Evolutionary conservation across 805 yeast genomes (phyloP).

Genomic region (Nakazawaea wickerhamii): DNA sequence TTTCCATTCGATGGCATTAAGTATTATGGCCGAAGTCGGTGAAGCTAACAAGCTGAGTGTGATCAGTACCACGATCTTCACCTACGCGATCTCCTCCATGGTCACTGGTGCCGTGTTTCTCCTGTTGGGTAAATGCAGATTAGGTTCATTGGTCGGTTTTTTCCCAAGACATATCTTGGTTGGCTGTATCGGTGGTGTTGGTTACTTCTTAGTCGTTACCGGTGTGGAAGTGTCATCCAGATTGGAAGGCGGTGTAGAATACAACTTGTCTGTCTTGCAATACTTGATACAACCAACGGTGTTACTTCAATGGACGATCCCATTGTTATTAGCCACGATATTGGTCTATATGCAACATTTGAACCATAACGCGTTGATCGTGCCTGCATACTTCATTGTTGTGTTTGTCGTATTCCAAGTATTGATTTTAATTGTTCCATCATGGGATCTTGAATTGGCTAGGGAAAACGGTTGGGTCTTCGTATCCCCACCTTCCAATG

Average conservation of each 20-base stretch:
- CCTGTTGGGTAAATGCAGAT: slow-evolving; percentile 65
- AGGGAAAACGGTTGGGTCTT: slow-evolving; percentile 85
- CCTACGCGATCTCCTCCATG: slow-evolving; percentile 78
- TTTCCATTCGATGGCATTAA: slow-evolving; percentile 88
- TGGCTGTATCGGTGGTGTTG: slow-evolving; percentile 98
- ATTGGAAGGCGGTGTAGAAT: slow-evolving; percentile 66
- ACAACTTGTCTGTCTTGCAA: slow-evolving; percentile 50
- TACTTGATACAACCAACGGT: slow-evolving; percentile 36
- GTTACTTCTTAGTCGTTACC: slow-evolving; percentile 83
- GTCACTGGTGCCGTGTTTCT: slow-evolving; percentile 83
- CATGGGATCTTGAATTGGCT: slow-evolving; percentile 53
- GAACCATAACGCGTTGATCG: slow-evolving; percentile 59
- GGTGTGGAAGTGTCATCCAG: slow-evolving; percentile 90
- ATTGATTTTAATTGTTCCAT: slow-evolving; percentile 59
- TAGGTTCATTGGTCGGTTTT: slow-evolving; percentile 88
- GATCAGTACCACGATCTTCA: slow-evolving; percentile 79
- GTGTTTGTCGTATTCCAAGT: slow-evolving; percentile 70
- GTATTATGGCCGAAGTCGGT: slow-evolving; percentile 55
- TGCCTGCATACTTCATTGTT: slow-evolving; percentile 73
- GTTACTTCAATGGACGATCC: slow-evolving; percentile 65
- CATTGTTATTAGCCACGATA: slow-evolving; percentile 55
- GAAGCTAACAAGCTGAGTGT: slow-evolving; percentile 43
- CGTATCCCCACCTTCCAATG: slow-evolving; percentile 51
- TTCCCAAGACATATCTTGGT: slow-evolving; percentile 95
- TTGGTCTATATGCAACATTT: slow-evolving; percentile 59